Conservation (phyloP, 73 alveolate genomes). For the Paramecium pentaurelia region DNA sequence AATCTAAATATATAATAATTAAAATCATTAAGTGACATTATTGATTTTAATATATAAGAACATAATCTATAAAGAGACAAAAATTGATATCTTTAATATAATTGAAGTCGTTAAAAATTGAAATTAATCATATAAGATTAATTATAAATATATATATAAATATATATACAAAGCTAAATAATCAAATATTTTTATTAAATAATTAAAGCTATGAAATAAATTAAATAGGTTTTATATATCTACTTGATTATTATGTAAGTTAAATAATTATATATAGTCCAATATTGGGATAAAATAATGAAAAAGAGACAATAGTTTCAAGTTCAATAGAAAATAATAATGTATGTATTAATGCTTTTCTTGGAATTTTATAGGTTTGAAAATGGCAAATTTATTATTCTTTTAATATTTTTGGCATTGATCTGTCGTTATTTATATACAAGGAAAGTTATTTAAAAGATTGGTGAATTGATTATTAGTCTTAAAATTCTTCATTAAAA, state of each 20-base stretch:
- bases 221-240: not conserved
- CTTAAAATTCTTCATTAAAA: not conserved
- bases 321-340: not conserved
- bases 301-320: not conserved
- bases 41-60: no score
- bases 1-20: not conserved
- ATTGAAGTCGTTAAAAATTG: not conserved
- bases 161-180: not conserved
- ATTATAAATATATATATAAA: not conserved
- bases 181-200: not conserved
- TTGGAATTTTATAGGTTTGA: not conserved
- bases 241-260: not conserved
- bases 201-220: not conserved
- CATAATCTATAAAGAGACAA: not conserved
- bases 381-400: not conserved
- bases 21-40: not conserved
- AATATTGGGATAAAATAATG: not conserved
- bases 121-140: not conserved
- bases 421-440: not conserved
- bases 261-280: not conserved
- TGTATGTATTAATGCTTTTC: not conserved
- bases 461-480: not conserved
- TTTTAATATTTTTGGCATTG: not conserved
- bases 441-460: not conserved
- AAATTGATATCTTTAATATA: not conserved